phyloP scores from a whole-genome alignment of 2,329 filamentous ascomycete genomes.

The Dothidotthia symphoricarpi region DNA sequence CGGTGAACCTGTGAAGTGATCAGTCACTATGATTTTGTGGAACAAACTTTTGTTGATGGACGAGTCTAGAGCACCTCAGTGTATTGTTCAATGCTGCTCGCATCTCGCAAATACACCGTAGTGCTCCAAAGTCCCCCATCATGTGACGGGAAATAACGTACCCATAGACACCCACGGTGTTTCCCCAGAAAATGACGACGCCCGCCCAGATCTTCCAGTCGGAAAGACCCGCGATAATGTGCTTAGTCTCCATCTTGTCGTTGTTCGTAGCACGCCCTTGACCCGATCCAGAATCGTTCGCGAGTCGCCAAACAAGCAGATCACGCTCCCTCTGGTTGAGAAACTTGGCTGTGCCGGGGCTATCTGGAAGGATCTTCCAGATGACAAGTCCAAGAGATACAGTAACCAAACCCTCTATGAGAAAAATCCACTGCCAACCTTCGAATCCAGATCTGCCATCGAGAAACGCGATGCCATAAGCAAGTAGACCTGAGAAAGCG shows the following conservation, averaged over 20 bases:
- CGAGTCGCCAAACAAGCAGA: constrained; percentile 31
- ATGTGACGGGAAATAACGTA: constrained; percentile 16
- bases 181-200: constrained; percentile 42
- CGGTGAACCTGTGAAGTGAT: constrained; percentile 29
- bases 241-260: constrained; percentile 48
- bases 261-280: constrained; percentile 50
- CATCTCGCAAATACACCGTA: not conserved
- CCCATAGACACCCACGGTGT: constrained; percentile 40
- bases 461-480: constrained; percentile 35
- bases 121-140: no score
- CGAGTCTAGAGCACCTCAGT: not conserved
- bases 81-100: not conserved
- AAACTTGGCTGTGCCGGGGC: constrained; percentile 41
- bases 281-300: constrained; percentile 46
- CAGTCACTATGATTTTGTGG: constrained; percentile 8
- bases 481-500: constrained; percentile 39
- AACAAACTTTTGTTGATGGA: no score
- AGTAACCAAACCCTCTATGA: constrained; percentile 33
- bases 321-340: constrained; percentile 37
- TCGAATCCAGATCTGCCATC: constrained; percentile 26
- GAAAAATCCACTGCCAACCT: constrained; percentile 40
- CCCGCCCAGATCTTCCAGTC: constrained; percentile 40
- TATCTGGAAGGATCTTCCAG: constrained; percentile 57
- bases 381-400: constrained; percentile 45
- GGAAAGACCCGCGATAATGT: constrained; percentile 51